phyloP scores from a whole-genome alignment of 257 asterid species.

The Primulina tabacum region DNA sequence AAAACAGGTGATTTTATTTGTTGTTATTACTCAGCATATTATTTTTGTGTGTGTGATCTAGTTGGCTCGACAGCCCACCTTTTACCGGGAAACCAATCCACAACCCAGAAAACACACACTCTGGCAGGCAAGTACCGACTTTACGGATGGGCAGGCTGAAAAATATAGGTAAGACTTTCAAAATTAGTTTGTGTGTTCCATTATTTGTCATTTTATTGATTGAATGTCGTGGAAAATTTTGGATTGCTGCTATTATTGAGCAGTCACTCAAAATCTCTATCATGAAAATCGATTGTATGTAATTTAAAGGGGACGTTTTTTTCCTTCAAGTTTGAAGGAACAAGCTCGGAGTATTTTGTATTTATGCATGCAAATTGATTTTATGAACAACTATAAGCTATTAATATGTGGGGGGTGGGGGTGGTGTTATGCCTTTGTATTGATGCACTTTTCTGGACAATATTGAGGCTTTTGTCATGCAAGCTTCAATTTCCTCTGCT shows the following conservation, averaged over 20 bases:
- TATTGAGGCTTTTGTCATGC: constrained; percentile 12
- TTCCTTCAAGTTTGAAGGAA: neutral
- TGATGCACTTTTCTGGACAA: neutral
- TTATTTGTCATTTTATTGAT: neutral
- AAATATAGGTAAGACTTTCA: constrained; percentile 43
- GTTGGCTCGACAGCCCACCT: constrained; percentile 71
- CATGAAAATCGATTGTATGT: neutral
- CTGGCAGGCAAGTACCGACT: constrained; percentile 76
- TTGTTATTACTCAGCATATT: constrained; percentile 2
- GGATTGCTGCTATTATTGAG: neutral
- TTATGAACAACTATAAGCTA: neutral
- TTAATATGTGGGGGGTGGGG: no score
- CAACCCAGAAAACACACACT: constrained; percentile 89
- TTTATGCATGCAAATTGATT: neutral
- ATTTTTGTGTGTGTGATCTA: constrained; percentile 28
- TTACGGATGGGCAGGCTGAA: constrained; percentile 85
- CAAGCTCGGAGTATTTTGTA: neutral
- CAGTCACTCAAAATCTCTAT: neutral
- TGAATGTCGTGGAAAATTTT: neutral
- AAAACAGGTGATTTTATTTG: neutral
- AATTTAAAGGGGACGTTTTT: no score
- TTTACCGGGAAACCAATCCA: constrained; percentile 75
- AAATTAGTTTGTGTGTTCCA: neutral
- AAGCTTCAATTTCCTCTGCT: constrained; percentile 13
- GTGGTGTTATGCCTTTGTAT: no score